These are phyloP conservation scores for Castanea crenata DNA, from an alignment of 306 rosid genomes.

Conservation along the genomic window DNA sequence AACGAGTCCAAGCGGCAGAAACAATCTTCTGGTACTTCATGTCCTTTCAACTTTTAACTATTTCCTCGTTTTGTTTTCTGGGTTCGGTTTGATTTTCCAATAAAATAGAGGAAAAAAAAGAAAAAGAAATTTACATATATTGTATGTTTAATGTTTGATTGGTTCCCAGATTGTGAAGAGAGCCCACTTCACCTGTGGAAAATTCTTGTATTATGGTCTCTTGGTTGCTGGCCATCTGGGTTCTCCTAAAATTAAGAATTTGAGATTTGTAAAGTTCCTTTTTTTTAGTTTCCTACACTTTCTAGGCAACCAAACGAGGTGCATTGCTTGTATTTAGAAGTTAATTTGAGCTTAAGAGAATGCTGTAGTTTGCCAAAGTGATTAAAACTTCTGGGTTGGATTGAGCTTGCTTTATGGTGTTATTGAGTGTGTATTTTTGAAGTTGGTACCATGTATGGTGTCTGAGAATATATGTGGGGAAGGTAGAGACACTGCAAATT, in stretches of 20 bases:
- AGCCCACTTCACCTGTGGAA: background rate
- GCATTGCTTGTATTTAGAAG: background rate
- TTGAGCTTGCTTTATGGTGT: background rate
- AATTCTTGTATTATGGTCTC: background rate
- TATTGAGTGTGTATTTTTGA: background rate
- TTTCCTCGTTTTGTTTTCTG: background rate
- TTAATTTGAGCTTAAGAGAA: background rate
- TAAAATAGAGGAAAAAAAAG: background rate
- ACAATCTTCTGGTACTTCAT: slow-evolving; percentile 29
- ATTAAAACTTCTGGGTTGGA: background rate
- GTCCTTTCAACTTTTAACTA: background rate
- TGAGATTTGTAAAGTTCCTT: background rate
- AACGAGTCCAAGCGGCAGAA: slow-evolving; percentile 16
- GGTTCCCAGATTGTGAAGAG: background rate
- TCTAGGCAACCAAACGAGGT: background rate
- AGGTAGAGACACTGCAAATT: background rate
- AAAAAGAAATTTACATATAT: background rate
- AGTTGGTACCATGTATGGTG: background rate
- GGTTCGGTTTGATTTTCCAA: background rate
- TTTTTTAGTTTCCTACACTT: background rate
- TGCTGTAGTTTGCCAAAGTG: background rate
- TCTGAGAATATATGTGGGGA: background rate
- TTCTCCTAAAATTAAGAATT: background rate
- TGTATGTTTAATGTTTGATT: background rate
- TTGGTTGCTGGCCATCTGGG: background rate